Conservation (phyloP, 1,284 basidiomycete genomes). For the Phellopilus nigrolimitatus region DNA sequence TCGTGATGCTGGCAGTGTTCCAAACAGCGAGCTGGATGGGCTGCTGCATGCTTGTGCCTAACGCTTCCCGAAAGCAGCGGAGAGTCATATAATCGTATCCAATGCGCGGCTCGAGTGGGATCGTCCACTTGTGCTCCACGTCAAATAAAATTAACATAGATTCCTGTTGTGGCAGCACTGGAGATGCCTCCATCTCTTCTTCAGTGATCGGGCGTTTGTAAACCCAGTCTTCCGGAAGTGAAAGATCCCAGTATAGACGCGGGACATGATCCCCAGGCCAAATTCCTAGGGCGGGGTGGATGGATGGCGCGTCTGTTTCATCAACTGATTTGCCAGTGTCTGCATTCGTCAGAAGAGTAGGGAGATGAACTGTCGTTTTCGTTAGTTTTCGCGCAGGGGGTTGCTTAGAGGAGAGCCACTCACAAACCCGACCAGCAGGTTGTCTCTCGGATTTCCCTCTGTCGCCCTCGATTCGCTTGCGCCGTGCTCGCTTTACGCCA, state of each 20-base stretch:
- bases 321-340: too few relatives aligned
- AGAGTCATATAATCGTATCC: background rate
- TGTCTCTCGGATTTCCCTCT: too few relatives aligned
- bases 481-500: too few relatives aligned
- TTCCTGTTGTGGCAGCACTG: background rate
- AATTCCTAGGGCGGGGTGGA: background rate
- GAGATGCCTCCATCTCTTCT: background rate
- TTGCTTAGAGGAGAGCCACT: too few relatives aligned
- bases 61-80: background rate
- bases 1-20: background rate
- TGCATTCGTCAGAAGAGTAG: too few relatives aligned
- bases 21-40: background rate
- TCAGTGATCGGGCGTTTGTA: slow-evolving; percentile 1
- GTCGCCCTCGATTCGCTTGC: too few relatives aligned
- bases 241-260: slow-evolving; percentile 1
- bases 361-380: too few relatives aligned
- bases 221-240: background rate
- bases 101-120: background rate
- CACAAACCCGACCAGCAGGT: too few relatives aligned
- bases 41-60: background rate
- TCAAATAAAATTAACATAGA: background rate
- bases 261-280: background rate
- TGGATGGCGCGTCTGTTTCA: too few relatives aligned
- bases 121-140: background rate
- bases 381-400: too few relatives aligned